Base-by-base conservation (phyloP, 768 basidiomycete genomes). In the Boletus tylopilopsis region DNA sequence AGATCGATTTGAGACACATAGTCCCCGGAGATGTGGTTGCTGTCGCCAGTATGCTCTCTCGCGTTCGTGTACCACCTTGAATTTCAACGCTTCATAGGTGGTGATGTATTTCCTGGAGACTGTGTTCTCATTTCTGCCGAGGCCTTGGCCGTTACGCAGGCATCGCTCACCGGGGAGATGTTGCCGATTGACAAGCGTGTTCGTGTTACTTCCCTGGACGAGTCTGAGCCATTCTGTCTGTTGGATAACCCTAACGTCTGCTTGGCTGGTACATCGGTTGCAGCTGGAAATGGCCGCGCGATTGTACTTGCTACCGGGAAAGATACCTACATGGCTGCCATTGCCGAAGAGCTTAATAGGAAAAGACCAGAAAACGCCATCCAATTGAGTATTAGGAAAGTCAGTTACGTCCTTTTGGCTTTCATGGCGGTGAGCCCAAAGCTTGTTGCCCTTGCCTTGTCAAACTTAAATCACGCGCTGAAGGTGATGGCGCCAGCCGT, bases 21-120 rank as follows among this genome's bases (percentile, higher is more conserved):
- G 68, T 69, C 38, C 68, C 69, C 2, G 68, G 68, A 4, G 68
- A 69, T 49, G 43, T 69, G 22, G 45, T 71, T 37, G 36, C 56
- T 44, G 44, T 69, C 23, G 61, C 70, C 12, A 68, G 69, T 66
- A 42, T 30, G 61, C 6, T 30, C 19, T 35, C 45, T 22, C n/a
- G 10, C 18, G 1, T 18, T 24, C 13, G 11, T 11, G 8, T 33
- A 16, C 6, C 5, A 12, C 29, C 13, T 42, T 24, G 19, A 25
- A 38, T 4, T 18, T 45, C 35, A 39, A 29, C 18, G 1, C 23
- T 44, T 37, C 25, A 35, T 38, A 69, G 66, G 68, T 30, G 66
- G 64, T 36, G 64, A 68, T 37, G 70, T 70, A 49, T 68, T 70
- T 39, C 68, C 68, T 18, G 68, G 70, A 19, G 68, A 70, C 24